phyloP scores from a whole-genome alignment of 164 flowering plant species.

The Chimonanthus salicifolius region DNA sequence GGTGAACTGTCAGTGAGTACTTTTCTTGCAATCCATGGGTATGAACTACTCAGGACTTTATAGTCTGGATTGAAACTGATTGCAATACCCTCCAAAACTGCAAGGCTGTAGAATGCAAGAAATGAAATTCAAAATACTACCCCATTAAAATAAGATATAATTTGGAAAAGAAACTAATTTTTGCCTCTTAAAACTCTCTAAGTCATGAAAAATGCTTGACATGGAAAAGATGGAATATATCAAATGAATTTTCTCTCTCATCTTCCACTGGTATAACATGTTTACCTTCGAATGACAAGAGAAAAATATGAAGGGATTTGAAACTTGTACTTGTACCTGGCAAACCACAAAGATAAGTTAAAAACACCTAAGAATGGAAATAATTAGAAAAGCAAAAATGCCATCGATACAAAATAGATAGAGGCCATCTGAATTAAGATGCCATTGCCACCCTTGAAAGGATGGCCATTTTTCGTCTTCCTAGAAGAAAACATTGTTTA shows the following conservation, averaged over 20 bases:
- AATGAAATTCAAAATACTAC: slow-evolving; percentile 1
- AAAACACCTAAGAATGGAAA: not conserved
- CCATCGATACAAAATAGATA: not conserved
- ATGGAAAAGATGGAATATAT: not conserved
- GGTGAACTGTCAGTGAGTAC: slow-evolving; percentile 87
- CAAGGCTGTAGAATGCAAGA: slow-evolving; percentile 52
- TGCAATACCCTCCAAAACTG: slow-evolving; percentile 97
- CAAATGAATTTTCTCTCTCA: not conserved
- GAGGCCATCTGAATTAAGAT: not conserved
- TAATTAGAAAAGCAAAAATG: not conserved
- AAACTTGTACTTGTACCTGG: slow-evolving; percentile 96
- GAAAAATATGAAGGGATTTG: slow-evolving; percentile 93
- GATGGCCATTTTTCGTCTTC: too few species aligned
- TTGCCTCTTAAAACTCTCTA: not conserved
- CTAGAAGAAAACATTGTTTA: not conserved
- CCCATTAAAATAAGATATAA: not conserved
- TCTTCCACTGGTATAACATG: slow-evolving; percentile 1
- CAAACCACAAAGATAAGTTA: slow-evolving; percentile 11
- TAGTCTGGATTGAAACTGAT: slow-evolving; percentile 65
- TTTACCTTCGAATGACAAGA: slow-evolving; percentile 89
- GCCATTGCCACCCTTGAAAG: not conserved
- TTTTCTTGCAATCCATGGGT: slow-evolving; percentile 98
- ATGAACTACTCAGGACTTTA: slow-evolving; percentile 90
- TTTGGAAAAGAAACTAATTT: slow-evolving; percentile 1
- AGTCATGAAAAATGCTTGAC: not conserved